Conservation (phyloP, 108 stramenopile species). For the Cyclotella cryptica region DNA sequence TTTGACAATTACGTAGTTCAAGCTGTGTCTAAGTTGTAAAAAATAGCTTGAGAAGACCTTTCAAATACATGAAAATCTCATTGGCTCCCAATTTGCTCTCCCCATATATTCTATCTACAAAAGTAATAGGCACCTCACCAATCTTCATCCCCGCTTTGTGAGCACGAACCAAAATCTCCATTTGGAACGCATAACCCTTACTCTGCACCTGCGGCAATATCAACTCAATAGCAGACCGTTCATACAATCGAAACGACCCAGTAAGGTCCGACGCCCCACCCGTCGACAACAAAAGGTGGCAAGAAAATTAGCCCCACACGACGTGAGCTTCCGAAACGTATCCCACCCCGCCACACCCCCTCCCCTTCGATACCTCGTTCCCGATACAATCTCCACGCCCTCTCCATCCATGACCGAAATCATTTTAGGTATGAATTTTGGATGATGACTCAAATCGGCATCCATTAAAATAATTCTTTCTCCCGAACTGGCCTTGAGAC, state of each 20-base stretch:
- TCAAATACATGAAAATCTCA: constrained; percentile 95
- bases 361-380: constrained; percentile 90
- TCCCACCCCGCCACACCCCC: constrained; percentile 98
- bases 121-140: constrained; percentile 95
- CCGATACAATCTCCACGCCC: constrained; percentile 93
- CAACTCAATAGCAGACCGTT: constrained; percentile 82
- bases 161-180: constrained; percentile 97
- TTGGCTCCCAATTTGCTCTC: constrained; percentile 96
- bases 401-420: constrained; percentile 69
- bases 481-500: constrained; percentile 81
- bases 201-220: constrained; percentile 87
- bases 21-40: constrained; percentile 77
- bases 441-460: constrained; percentile 98
- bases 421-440: constrained; percentile 95
- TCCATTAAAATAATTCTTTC: constrained; percentile 97
- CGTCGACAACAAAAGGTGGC: constrained; percentile 91
- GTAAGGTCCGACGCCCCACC: constrained; percentile 93
- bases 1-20: not conserved
- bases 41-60: constrained; percentile 90
- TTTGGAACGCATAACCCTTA: constrained; percentile 98
- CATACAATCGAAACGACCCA: constrained; percentile 96
- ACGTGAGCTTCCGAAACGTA: constrained; percentile 89
- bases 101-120: constrained; percentile 98
- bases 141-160: constrained; percentile 82
- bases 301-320: constrained; percentile 95